Percentiles rank a stretch among this genome's conserved stretches.
Conservation (phyloP, 257 asterid genomes). For the Solanum ossicruentum region DNA sequence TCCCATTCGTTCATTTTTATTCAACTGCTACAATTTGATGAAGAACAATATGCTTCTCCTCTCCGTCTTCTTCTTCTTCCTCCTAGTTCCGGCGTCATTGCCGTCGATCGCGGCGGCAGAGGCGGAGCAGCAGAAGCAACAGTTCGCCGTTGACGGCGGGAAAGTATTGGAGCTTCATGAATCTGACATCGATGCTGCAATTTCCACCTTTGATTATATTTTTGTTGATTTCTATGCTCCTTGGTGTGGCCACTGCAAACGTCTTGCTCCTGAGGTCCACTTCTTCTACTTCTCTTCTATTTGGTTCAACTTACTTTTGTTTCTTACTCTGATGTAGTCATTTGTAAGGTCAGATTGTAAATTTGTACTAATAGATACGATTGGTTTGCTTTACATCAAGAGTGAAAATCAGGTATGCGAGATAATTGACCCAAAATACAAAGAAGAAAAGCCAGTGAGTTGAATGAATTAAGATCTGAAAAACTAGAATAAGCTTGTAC, state of each 20-base stretch:
- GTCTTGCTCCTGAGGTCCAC: constrained; percentile 81
- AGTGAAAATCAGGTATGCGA: not conserved
- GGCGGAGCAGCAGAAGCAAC: not conserved
- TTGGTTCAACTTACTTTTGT: not conserved
- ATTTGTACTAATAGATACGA: not conserved
- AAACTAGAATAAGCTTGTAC: not conserved
- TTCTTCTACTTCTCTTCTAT: not conserved
- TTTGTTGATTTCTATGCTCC: constrained; percentile 92
- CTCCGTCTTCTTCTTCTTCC: not conserved
- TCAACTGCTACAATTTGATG: not conserved
- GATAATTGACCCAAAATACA: not conserved
- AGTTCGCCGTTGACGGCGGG: constrained; percentile 50
- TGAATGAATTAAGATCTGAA: not conserved
- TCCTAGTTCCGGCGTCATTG: not conserved
- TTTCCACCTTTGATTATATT: constrained; percentile 60
- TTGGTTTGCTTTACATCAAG: not conserved
- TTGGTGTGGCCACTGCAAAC: constrained; percentile 99
- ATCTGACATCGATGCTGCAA: constrained; percentile 75
- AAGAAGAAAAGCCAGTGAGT: not conserved
- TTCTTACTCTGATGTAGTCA: not conserved
- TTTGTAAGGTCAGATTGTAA: not conserved
- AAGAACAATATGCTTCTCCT: not conserved
- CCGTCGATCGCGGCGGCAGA: not conserved
- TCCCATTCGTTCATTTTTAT: not conserved
- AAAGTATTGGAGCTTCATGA: constrained; percentile 69